Base-by-base conservation (phyloP, 306 rosid genomes). In the Senna tora region DNA sequence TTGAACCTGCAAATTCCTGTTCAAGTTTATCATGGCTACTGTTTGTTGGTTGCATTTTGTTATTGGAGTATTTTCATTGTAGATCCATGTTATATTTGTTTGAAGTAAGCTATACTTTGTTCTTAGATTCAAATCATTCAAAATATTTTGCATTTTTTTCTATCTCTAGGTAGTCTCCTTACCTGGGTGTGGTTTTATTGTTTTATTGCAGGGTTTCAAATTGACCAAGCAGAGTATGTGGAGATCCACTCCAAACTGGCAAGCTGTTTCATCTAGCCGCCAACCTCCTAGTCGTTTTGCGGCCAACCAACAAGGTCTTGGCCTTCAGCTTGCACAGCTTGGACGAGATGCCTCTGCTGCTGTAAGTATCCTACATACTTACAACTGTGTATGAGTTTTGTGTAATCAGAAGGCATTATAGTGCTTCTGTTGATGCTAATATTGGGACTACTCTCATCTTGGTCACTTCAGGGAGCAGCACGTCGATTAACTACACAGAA, bases 321-420 rank as follows among this genome's bases (percentile, higher is more conserved):
- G 99, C 39, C 80, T 91, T 69, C 99, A 94, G 90, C 90, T 94
- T 42, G 99, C 99, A 11, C 99, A 94, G 81, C 99, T 94, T 82
- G 99, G 99, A 66, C 95, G 99, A 61, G 99, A 94, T 81, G 99
- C 99, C 34, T 94, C 99, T 65, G 99, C 99, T 50, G 99, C 99
- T 20, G 99, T 94, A 72, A 83, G 96, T 83, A 64, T 65, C 54
- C 20, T 55, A 38, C 59, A 20, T 68, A 16, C 63, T 67, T 63
- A 12, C 38, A 32, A 25, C 12, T 2, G 15, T 28, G 43, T 21
- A 6, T 60, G 12, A 39, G 22, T 15, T 68, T 14, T 51, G 46
- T 62, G 30, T 19, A 5, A 42, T 38, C 15, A 21, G 7, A 20
- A 61, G 59, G 39, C 51, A 66, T 74, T 57, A 14, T 53, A 49